A percentile compares a stretch with the other conserved stretches of the same genome.
Evolutionary conservation across 805 yeast species (phyloP).

Genomic region (Tetrapisispora fleetii): DNA sequence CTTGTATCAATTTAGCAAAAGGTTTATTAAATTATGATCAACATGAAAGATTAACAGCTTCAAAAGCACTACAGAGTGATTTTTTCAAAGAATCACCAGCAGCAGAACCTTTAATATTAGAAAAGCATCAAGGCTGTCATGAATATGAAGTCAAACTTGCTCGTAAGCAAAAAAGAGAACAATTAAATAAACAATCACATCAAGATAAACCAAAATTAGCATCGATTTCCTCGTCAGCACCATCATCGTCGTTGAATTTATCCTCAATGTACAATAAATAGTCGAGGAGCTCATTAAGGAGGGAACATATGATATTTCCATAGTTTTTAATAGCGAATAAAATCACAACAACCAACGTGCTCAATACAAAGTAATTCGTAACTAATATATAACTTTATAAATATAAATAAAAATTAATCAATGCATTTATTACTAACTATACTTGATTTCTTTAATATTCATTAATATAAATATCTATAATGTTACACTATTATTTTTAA

Average conservation of each 20-base stretch:
- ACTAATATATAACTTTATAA: background rate
- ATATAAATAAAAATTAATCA: background rate
- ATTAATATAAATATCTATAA: background rate
- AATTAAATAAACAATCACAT: background rate
- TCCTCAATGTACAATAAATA: background rate
- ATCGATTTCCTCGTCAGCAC: background rate
- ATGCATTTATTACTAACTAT: background rate
- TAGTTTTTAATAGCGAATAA: too few relatives aligned
- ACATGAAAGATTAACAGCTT: constrained; percentile 51
- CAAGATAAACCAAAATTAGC: background rate
- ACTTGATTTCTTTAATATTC: too few relatives aligned
- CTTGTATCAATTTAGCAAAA: constrained; percentile 55
- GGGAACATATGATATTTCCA: too few relatives aligned
- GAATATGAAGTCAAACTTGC: constrained; percentile 69
- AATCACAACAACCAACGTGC: too few relatives aligned
- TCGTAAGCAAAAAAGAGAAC: constrained; percentile 39
- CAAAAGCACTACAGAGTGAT: constrained; percentile 54
- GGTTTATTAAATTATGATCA: constrained; percentile 65
- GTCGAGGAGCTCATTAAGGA: background rate
- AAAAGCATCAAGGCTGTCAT: constrained; percentile 77
- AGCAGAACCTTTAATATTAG: constrained; percentile 48
- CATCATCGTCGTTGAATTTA: background rate
- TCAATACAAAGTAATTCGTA: too few relatives aligned
- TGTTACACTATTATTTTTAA: background rate
- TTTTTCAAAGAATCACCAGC: constrained; percentile 66